Conservation (phyloP, 208 protist species). For the Wallacemonas sp. region DNA sequence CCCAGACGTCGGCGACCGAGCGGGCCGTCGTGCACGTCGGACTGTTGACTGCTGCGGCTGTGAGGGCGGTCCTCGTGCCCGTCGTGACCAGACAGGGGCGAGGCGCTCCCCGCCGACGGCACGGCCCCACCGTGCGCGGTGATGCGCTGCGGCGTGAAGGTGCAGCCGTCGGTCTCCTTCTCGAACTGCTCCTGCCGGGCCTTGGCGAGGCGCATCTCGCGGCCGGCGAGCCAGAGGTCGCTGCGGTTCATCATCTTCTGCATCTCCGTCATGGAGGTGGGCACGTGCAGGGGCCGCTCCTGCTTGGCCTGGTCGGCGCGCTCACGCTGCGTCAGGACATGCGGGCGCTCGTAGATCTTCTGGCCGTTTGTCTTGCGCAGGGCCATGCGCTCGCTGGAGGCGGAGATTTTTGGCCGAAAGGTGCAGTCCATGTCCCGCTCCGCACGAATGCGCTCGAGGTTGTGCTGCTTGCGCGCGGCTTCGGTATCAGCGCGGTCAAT, state of each 20-base stretch:
- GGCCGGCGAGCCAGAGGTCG: constrained; percentile 38
- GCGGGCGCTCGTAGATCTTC: constrained; percentile 43
- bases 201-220: constrained; percentile 13
- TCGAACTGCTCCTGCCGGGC: constrained; percentile 15
- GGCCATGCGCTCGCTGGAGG: constrained; percentile 30
- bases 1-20: constrained; percentile 4
- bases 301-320: constrained; percentile 11
- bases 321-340: constrained; percentile 6
- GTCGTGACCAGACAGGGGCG: too few species aligned
- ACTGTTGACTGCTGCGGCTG: neutral
- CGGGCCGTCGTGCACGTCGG: constrained; percentile 10
- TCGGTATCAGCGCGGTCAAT: constrained; percentile 34
- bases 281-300: constrained; percentile 17
- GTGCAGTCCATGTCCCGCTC: constrained; percentile 31
- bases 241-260: constrained; percentile 40
- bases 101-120: too few species aligned
- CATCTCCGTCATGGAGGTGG: constrained; percentile 10
- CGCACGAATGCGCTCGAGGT: constrained; percentile 22
- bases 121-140: constrained; percentile 14
- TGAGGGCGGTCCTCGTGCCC: too few species aligned
- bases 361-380: constrained; percentile 31
- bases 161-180: constrained; percentile 32
- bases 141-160: constrained; percentile 39
- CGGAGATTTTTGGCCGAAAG: constrained; percentile 42
- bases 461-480: constrained; percentile 24